A percentile compares a stretch with the other conserved stretches of the same genome.
Conservation (phyloP, 306 rosid genomes). For the Hippophae tibetana region DNA sequence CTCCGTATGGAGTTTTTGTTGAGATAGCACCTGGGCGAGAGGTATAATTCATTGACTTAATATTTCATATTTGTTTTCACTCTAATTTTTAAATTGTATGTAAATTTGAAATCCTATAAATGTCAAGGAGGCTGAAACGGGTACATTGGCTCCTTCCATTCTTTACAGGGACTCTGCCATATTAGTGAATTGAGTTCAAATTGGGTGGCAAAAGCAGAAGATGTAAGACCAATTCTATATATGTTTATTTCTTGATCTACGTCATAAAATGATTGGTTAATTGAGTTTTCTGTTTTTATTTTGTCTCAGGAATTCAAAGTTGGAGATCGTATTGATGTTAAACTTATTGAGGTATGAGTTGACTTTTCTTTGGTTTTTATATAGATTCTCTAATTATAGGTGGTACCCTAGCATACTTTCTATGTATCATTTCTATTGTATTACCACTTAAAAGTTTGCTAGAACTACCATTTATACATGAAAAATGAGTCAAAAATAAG, state of each 20-base stretch:
- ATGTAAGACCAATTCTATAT: constrained; percentile 38
- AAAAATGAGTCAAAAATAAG: no score
- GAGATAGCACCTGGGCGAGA: constrained; percentile 97
- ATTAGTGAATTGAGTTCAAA: constrained; percentile 85
- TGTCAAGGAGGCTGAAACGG: constrained; percentile 2
- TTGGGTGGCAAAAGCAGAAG: constrained; percentile 93
- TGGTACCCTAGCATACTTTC: no score
- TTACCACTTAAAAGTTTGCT: no score
- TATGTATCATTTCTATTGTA: no score
- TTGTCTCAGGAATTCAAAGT: constrained; percentile 70
- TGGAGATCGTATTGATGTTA: constrained; percentile 83
- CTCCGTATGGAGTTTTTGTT: constrained; percentile 77
- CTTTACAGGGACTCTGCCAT: constrained; percentile 89
- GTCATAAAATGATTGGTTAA: constrained; percentile 1
- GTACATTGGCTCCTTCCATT: constrained; percentile 12
- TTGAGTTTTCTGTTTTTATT: constrained; percentile 6
- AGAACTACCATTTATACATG: no score
- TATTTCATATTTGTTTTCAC: constrained; percentile 3
- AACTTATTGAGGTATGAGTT: constrained; percentile 77
- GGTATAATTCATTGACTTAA: constrained; percentile 32
- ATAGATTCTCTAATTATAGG: no score
- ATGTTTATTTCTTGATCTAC: background rate
- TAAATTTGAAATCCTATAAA: background rate
- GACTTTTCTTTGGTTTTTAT: background rate
- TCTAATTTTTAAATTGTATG: background rate